phyloP scores from a whole-genome alignment of 2,329 filamentous ascomycete genomes.

The Hypoxylon sp. region DNA sequence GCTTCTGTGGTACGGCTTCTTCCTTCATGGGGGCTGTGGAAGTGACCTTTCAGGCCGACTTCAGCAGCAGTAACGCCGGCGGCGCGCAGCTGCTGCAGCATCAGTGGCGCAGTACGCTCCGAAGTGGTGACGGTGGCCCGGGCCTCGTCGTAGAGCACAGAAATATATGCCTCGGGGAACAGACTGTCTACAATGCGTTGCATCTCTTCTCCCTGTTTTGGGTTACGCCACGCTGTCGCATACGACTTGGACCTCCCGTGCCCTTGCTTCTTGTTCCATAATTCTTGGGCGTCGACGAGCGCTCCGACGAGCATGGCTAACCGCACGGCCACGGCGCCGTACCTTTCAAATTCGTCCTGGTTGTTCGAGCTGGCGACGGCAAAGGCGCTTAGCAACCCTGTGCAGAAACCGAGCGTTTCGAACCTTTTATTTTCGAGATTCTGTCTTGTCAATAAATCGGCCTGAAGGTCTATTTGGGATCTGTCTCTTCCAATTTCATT shows the following conservation, averaged over 20 bases:
- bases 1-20: neutral
- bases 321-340: conserved; percentile 55
- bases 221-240: conserved; percentile 43
- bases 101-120: conserved; percentile 11
- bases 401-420: conserved; percentile 56
- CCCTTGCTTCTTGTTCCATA: conserved; percentile 5
- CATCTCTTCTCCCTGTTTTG: conserved; percentile 38
- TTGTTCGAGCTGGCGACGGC: conserved; percentile 52
- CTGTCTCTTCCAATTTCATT: neutral
- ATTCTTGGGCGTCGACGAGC: conserved; percentile 54
- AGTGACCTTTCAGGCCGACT: conserved; percentile 7
- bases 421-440: conserved; percentile 7
- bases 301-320: conserved; percentile 54
- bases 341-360: conserved; percentile 48
- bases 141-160: conserved; percentile 54
- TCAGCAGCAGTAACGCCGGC: conserved; percentile 35
- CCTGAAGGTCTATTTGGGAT: conserved; percentile 13
- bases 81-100: conserved; percentile 45
- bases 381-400: conserved; percentile 55
- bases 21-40: conserved; percentile 1
- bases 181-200: conserved; percentile 13
- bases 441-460: conserved; percentile 15
- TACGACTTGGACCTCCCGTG: conserved; percentile 28
- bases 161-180: conserved; percentile 52
- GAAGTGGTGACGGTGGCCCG: conserved; percentile 54